These are phyloP conservation scores for Glonium stellatum DNA, from an alignment of 495 filamentous ascomycete genomes.

Conservation along the genomic window DNA sequence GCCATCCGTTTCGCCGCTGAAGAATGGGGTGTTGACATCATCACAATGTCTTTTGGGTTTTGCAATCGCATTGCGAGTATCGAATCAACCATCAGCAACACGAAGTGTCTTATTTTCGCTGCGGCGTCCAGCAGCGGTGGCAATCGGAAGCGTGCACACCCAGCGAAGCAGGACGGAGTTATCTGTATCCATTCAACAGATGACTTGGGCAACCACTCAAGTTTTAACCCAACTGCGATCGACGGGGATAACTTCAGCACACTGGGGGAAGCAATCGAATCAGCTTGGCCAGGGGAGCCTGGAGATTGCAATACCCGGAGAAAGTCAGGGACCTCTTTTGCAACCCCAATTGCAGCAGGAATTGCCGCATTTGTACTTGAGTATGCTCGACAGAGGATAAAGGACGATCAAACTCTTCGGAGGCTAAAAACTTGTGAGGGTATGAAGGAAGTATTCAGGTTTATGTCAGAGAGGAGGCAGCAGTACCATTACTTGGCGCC, in stretches of 20 bases:
- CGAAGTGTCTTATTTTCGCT: slow-evolving; percentile 1
- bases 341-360: slow-evolving; percentile 4
- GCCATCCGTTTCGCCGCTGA: neutral
- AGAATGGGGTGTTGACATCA: slow-evolving; percentile 5
- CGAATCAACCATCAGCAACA: no score
- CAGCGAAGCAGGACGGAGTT: neutral
- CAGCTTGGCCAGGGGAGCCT: neutral
- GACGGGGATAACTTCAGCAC: neutral
- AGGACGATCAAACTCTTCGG: neutral
- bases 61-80: no score
- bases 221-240: neutral
- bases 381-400: neutral
- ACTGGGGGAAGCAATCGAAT: neutral
- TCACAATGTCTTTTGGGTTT: neutral
- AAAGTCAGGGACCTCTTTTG: slow-evolving; percentile 8
- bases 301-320: no score
- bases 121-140: neutral
- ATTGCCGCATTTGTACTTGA: slow-evolving; percentile 4
- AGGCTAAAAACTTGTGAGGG: neutral
- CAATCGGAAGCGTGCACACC: neutral
- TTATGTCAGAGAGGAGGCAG: no score
- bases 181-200: slow-evolving; percentile 2
- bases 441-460: neutral
- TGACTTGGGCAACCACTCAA: neutral
- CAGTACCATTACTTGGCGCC: no score